Base-by-base conservation (phyloP, 495 filamentous ascomycete genomes). In the Xylaria cubensis region DNA sequence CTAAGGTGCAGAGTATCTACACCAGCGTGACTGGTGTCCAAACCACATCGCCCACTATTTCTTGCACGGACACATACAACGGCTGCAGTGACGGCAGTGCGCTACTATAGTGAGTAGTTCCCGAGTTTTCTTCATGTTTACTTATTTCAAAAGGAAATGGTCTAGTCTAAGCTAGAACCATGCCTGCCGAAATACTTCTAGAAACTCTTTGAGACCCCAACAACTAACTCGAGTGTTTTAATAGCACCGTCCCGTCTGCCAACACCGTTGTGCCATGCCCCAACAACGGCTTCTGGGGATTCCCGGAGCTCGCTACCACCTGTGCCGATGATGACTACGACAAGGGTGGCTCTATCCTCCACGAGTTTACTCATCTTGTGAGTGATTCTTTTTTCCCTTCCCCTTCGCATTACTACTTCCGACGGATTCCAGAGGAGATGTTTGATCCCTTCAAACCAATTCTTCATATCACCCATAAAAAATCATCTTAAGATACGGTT, bases 301-400 rank as follows among this genome's bases (percentile, higher is more conserved):
- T 79, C 67, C 77, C 77, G 0, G 77, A 79, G 70, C 64, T 72
- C 6, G 75, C 77, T 12, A 36, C 70, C 21, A 77, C 63, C 58
- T 79, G 77, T 61, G 70, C 72, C 0, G 75, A 77, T 58, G 75
- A 77, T 64, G 77, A 79, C 50, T 75, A 77, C 65, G 77, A 79
- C 64, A 73, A 69, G n/a, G 77, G 69, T 21, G 77, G 77, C 55
- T 74, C 72, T 63, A 79, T 79, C 72, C 69, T 79, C 5, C 77
- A 79, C 58, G 77, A 77, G 72, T 73, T 75, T 42, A 76, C 75
- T n/a, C 76, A 78, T 64, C 69, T 78, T 44, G 70, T 72, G 39
- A 58, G 70, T 51, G 7, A 32, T 36, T 13, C 3, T 13, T 3
- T 2, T 36, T 51, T 39, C 19, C 26, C 19, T 19, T 65, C 1